These are phyloP conservation scores for Chaetoceros tenuissimus DNA, from an alignment of 108 stramenopile genomes.

Conservation along the genomic window DNA sequence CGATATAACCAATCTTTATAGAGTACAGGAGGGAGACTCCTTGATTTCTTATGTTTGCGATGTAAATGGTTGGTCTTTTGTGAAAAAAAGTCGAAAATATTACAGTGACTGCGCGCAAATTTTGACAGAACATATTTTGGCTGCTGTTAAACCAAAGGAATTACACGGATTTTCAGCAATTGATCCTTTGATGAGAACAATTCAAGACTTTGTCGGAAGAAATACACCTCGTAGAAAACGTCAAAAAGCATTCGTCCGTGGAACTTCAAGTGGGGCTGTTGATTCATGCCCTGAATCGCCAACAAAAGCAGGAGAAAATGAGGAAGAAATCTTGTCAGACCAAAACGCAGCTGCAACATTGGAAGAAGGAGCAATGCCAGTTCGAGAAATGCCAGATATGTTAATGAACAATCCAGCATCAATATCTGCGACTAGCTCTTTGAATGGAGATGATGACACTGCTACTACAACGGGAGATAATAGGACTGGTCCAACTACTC, in stretches of 20 bases:
- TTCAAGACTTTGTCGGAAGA: conserved; percentile 16
- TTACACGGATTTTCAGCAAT: conserved; percentile 64
- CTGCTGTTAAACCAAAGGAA: conserved; percentile 65
- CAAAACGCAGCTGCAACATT: conserved; percentile 26
- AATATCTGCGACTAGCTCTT: conserved; percentile 32
- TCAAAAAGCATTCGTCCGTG: conserved; percentile 9
- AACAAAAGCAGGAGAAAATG: not conserved
- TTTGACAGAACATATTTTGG: conserved; percentile 84
- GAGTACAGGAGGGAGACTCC: conserved; percentile 54
- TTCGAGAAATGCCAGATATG: conserved; percentile 55
- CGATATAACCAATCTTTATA: too few relatives aligned
- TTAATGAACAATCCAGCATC: conserved; percentile 60
- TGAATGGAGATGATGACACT: conserved; percentile 32
- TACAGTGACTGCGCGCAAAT: conserved; percentile 93
- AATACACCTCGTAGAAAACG: conserved; percentile 11
- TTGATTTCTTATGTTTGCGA: conserved; percentile 94
- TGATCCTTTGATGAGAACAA: conserved; percentile 59
- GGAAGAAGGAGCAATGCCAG: conserved; percentile 55
- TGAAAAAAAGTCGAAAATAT: conserved; percentile 94
- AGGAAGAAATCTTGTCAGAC: conserved; percentile 7
- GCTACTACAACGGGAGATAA: not conserved
- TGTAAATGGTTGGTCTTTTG: conserved; percentile 99
- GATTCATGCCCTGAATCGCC: not conserved
- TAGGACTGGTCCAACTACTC: conserved; percentile 19
- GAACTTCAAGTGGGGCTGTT: not conserved